Evolutionary conservation across 2,329 filamentous ascomycete genomes (phyloP).

Genomic region (Emmonsiellopsis sp.): DNA sequence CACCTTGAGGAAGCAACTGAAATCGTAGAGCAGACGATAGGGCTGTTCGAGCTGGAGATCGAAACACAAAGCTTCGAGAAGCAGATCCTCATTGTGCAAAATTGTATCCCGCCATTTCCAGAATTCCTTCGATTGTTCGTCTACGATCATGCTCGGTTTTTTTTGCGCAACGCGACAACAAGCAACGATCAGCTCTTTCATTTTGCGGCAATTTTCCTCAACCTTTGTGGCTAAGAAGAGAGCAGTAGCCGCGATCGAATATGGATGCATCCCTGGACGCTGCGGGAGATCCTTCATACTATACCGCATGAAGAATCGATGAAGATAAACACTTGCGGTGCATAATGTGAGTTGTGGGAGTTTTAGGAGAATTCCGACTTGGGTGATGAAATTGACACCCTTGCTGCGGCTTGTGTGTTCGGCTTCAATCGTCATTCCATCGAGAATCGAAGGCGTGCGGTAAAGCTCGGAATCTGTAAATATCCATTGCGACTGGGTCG

Average conservation of each 20-base stretch:
- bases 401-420: slow-evolving; percentile 77
- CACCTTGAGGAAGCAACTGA: slow-evolving; percentile 62
- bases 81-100: slow-evolving; percentile 79
- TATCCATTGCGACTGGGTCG: slow-evolving; percentile 68
- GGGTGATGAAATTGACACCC: slow-evolving; percentile 92
- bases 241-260: slow-evolving; percentile 82
- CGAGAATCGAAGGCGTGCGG: slow-evolving; percentile 72
- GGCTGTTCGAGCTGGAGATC: slow-evolving; percentile 86
- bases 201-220: slow-evolving; percentile 93
- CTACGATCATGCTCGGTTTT: slow-evolving; percentile 77
- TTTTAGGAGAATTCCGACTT: slow-evolving; percentile 86
- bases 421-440: slow-evolving; percentile 66
- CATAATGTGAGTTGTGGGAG: slow-evolving; percentile 85
- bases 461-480: slow-evolving; percentile 76
- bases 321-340: slow-evolving; percentile 89
- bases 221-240: slow-evolving; percentile 95
- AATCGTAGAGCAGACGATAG: slow-evolving; percentile 73
- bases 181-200: slow-evolving; percentile 86
- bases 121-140: slow-evolving; percentile 96
- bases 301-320: slow-evolving; percentile 87
- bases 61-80: slow-evolving; percentile 87
- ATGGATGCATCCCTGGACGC: slow-evolving; percentile 70
- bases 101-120: slow-evolving; percentile 97
- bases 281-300: slow-evolving; percentile 67
- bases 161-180: slow-evolving; percentile 94